Conservation (phyloP, 306 rosid genomes). For the Lathyrus aphaca region DNA sequence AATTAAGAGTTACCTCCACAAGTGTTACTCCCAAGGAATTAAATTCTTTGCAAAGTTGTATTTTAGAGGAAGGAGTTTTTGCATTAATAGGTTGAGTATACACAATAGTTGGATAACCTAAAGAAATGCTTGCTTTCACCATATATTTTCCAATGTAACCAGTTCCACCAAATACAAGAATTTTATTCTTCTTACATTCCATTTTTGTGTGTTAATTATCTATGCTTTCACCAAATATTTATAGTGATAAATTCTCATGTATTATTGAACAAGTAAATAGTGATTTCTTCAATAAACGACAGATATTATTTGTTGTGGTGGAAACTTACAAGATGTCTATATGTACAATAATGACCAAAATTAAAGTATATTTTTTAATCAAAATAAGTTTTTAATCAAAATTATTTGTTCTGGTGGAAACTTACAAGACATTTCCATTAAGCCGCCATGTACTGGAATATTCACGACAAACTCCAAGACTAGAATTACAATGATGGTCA, state of each 20-base stretch:
- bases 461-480: too few species aligned
- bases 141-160: conserved; percentile 52
- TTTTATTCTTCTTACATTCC: conserved; percentile 17
- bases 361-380: not conserved
- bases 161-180: conserved; percentile 53
- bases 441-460: not conserved
- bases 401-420: too few species aligned
- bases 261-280: not conserved
- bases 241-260: not conserved
- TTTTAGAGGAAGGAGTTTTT: conserved; percentile 30
- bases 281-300: not conserved
- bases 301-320: not conserved
- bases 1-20: conserved; percentile 5
- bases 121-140: conserved; percentile 48
- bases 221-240: not conserved
- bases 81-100: conserved; percentile 42
- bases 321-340: not conserved
- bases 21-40: conserved; percentile 41
- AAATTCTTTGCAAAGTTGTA: conserved; percentile 34
- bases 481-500: too few species aligned
- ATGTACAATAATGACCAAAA: not conserved
- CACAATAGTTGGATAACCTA: conserved; percentile 48
- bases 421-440: not conserved
- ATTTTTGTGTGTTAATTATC: not conserved
- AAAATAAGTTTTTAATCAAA: too few species aligned